Conservation (phyloP, 2,329 filamentous ascomycete species). For the Pseudogymnoascus sp. region DNA sequence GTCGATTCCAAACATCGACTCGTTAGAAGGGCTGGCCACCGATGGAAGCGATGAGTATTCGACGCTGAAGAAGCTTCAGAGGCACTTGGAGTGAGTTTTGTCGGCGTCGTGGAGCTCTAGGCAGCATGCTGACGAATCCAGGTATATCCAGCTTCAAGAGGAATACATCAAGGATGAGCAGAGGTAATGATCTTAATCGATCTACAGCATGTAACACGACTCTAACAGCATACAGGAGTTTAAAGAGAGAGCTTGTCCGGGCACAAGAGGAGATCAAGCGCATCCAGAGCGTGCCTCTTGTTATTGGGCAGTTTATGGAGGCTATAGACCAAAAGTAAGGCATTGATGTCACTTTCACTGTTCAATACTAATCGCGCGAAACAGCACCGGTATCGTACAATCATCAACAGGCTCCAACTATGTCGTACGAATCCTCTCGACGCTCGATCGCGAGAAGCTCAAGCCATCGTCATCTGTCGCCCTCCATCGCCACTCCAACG, state of each 20-base stretch:
- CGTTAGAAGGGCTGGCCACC: constrained; percentile 72
- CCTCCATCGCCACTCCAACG: constrained; percentile 96
- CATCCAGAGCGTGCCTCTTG: constrained; percentile 94
- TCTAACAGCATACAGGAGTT: constrained; percentile 51
- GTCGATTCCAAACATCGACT: constrained; percentile 82
- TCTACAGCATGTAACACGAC: not conserved
- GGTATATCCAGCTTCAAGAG: constrained; percentile 94
- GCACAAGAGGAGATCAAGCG: constrained; percentile 99
- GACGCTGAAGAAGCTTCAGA: constrained; percentile 90
- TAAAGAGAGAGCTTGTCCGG: constrained; percentile 94
- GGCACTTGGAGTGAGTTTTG: constrained; percentile 75
- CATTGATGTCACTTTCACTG: not conserved
- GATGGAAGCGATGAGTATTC: constrained; percentile 91
- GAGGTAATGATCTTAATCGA: constrained; percentile 45
- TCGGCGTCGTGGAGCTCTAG: not conserved
- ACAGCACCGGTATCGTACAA: constrained; percentile 93
- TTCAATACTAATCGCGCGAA: constrained; percentile 16
- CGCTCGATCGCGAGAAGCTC: constrained; percentile 93
- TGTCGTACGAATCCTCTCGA: constrained; percentile 95
- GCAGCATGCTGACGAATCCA: constrained; percentile 33
- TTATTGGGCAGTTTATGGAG: constrained; percentile 99
- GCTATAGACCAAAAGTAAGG: constrained; percentile 96
- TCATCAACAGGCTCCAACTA: constrained; percentile 98
- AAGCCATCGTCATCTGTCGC: constrained; percentile 98
- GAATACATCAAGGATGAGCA: constrained; percentile 99